phyloP scores from a whole-genome alignment of 768 basidiomycete species.

The Crepidotus variabilis region DNA sequence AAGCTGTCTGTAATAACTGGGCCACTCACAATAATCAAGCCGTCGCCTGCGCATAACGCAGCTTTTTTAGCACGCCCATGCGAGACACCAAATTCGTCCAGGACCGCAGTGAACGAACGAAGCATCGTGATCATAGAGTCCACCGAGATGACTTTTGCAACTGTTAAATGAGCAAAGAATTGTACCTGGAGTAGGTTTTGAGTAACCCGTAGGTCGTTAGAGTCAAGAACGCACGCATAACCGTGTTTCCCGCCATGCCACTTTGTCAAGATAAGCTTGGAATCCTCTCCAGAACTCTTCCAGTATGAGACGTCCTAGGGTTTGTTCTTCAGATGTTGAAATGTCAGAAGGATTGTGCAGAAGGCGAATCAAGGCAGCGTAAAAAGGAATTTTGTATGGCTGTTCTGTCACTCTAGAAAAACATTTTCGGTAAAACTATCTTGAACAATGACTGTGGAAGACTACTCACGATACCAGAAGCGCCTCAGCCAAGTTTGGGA shows the following conservation, averaged over 20 bases:
- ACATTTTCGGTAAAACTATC: slow-evolving; percentile 4
- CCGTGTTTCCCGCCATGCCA: slow-evolving; percentile 88
- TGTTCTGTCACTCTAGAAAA: slow-evolving; percentile 78
- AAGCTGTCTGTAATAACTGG: background rate
- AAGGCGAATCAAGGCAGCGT: slow-evolving; percentile 74
- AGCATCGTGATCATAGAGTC: slow-evolving; percentile 80
- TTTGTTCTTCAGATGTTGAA: slow-evolving; percentile 34
- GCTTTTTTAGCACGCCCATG: slow-evolving; percentile 81
- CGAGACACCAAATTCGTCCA: slow-evolving; percentile 88
- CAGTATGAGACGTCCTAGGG: slow-evolving; percentile 67
- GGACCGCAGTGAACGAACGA: slow-evolving; percentile 78
- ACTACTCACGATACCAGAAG: slow-evolving; percentile 63
- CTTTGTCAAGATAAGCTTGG: slow-evolving; percentile 81
- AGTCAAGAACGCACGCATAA: slow-evolving; percentile 61
- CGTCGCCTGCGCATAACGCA: slow-evolving; percentile 78
- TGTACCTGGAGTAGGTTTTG: slow-evolving; percentile 58
- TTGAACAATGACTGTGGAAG: slow-evolving; percentile 9
- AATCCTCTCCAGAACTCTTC: slow-evolving; percentile 93
- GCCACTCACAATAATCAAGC: slow-evolving; percentile 62
- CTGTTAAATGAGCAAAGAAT: slow-evolving; percentile 86
- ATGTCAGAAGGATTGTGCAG: slow-evolving; percentile 49
- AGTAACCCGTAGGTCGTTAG: background rate
- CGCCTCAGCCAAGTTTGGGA: slow-evolving; percentile 68
- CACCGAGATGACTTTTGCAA: slow-evolving; percentile 68
- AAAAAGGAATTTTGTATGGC: slow-evolving; percentile 90